Evolutionary conservation across 495 filamentous ascomycete species (phyloP).

Genomic region (Geoglossum glabrum): DNA sequence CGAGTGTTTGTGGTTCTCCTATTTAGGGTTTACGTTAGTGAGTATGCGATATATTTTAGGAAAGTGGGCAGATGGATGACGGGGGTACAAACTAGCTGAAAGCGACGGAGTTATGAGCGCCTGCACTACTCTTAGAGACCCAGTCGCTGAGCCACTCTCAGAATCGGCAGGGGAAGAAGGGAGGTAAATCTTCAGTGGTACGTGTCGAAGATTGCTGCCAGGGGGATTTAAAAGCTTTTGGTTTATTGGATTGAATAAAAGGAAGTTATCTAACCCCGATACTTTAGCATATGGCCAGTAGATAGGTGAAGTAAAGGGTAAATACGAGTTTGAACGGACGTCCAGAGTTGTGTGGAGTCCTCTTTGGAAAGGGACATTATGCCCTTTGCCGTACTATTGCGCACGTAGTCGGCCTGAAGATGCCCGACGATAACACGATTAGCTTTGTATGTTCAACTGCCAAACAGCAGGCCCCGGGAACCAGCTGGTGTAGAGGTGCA

Average conservation of each 20-base stretch:
- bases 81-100: slow-evolving; percentile 9
- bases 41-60: slow-evolving; percentile 4
- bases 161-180: slow-evolving; percentile 36
- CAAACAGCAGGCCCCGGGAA: neutral
- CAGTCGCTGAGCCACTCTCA: slow-evolving; percentile 33
- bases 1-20: slow-evolving; percentile 57
- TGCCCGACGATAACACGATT: slow-evolving; percentile 4
- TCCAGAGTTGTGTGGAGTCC: slow-evolving; percentile 74
- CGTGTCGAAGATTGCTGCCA: slow-evolving; percentile 48
- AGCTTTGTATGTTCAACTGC: neutral
- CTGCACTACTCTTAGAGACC: slow-evolving; percentile 21
- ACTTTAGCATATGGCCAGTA: neutral
- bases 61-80: slow-evolving; percentile 27
- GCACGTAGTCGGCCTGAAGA: slow-evolving; percentile 59
- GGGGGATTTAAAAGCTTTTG: slow-evolving; percentile 58
- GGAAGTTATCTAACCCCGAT: slow-evolving; percentile 41
- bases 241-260: slow-evolving; percentile 51
- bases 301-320: neutral
- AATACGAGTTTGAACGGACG: slow-evolving; percentile 55
- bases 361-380: slow-evolving; percentile 87
- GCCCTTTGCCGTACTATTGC: slow-evolving; percentile 75
- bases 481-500: no score
- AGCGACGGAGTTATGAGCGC: slow-evolving; percentile 15
- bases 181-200: slow-evolving; percentile 76
- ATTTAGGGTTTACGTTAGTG: neutral